Base-by-base conservation (phyloP, 1,284 basidiomycete genomes). In the Stygiomarasmius scandens region DNA sequence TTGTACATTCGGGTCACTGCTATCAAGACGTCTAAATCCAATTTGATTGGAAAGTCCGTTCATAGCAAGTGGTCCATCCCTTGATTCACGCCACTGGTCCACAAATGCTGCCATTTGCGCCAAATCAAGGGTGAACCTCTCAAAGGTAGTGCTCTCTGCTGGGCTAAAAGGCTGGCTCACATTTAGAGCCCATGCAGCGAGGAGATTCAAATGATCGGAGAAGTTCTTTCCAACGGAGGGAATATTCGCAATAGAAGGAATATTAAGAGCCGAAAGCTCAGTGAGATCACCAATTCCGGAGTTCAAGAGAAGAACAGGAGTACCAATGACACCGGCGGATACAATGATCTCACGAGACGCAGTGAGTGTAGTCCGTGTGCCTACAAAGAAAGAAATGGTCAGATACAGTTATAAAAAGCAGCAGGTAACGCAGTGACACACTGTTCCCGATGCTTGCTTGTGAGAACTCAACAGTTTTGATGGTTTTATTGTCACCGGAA, bases 211-310 rank as follows among this genome's bases (percentile, higher is more conserved):
- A n/a, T n/a, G n/a, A n/a, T n/a, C n/a, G n/a, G 68, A 65, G 36
- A 78, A 56, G 52, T 75, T 75, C 41, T 63, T 66, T 2, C 72
- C 73, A n/a, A 74, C 74, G 9, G 65, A 69, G 52, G 67, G 65
- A 2, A 72, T 63, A 46, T 69, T 55, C n/a, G 68, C 55, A 22
- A 70, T 34, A 2, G 62, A 48, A 4, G 47, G 36, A 54, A 74
- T 71, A 1, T 68, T 66, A 19, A 73, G 63, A 0, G 58, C 43
- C 1, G 56, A 52, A 8, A 74, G 67, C 9, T 67, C 44, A 4
- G 56, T 48, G 0, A 63, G 56, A 49, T 71, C 65, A 9, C 74
- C 71, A 52, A 74, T 69, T 32, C 74, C 73, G 19, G 72, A 73
- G 3, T 71, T 66, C 49, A 72, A 66, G 6, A 76, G 67, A 4